These are phyloP conservation scores for Metarhizium guizhouense DNA, from an alignment of 2,329 filamentous ascomycete species.

Conservation along the genomic window DNA sequence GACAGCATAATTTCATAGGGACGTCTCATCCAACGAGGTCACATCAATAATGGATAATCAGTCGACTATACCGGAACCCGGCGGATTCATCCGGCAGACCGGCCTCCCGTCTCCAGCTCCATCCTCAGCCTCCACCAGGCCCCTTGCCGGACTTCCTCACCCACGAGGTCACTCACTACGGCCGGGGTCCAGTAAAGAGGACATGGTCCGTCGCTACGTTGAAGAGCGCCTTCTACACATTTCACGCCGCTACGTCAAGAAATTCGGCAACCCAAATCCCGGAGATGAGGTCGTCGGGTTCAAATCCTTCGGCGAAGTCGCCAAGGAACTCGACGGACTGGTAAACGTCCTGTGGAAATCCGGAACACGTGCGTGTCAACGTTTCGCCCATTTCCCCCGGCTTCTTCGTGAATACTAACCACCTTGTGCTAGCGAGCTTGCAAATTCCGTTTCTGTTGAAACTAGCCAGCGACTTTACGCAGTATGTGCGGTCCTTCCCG, in stretches of 20 bases:
- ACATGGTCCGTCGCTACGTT: slow-evolving; percentile 48
- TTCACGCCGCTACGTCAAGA: slow-evolving; percentile 52
- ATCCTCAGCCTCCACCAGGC: slow-evolving; percentile 34
- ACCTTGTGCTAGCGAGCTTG: slow-evolving; percentile 49
- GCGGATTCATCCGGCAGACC: slow-evolving; percentile 41
- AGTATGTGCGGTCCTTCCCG: slow-evolving; percentile 64
- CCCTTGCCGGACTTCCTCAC: slow-evolving; percentile 38
- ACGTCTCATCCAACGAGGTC: not conserved
- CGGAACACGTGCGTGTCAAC: slow-evolving; percentile 62
- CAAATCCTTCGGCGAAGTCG: slow-evolving; percentile 58
- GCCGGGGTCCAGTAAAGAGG: slow-evolving; percentile 51
- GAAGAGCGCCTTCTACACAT: slow-evolving; percentile 43
- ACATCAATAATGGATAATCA: not conserved
- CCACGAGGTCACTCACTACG: slow-evolving; percentile 43
- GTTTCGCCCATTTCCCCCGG: not conserved
- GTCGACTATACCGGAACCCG: slow-evolving; percentile 20
- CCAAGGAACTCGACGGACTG: slow-evolving; percentile 62
- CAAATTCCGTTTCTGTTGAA: slow-evolving; percentile 80
- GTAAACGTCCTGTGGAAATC: slow-evolving; percentile 80
- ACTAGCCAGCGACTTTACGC: slow-evolving; percentile 62
- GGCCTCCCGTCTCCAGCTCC: slow-evolving; percentile 47
- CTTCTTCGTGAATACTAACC: too few species aligned
- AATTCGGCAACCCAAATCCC: slow-evolving; percentile 37
- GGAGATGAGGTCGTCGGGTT: slow-evolving; percentile 43
- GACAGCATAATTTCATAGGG: not conserved